phyloP scores from a whole-genome alignment of 495 filamentous ascomycete species.

The Umbilicaria muhlenbergii region DNA sequence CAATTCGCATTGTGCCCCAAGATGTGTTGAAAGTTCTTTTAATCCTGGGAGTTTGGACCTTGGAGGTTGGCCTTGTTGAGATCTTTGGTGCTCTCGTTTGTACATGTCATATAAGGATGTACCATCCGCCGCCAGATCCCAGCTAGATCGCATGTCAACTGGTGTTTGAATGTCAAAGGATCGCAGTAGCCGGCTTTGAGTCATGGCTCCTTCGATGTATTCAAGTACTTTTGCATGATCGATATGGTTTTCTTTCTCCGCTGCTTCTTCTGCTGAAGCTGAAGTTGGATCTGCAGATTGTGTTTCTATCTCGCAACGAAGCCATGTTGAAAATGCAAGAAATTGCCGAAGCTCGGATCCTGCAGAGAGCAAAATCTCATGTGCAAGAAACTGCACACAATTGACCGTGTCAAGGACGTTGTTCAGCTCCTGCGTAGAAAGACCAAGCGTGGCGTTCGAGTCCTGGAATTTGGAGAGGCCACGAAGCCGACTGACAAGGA shows the following conservation, averaged over 20 bases:
- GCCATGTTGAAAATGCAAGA: conserved; percentile 64
- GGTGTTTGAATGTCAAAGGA: conserved; percentile 18
- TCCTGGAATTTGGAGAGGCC: conserved; percentile 72
- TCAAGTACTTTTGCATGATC: conserved; percentile 32
- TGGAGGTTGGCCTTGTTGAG: conserved; percentile 11
- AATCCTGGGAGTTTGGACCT: conserved; percentile 30
- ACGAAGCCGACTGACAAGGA: conserved; percentile 72
- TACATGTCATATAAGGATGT: conserved; percentile 34
- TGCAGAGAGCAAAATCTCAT: conserved; percentile 54
- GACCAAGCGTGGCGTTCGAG: conserved; percentile 46
- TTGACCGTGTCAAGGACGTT: conserved; percentile 52
- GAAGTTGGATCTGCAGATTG: conserved; percentile 29
- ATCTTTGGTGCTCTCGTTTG: conserved; percentile 22
- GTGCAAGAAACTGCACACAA: conserved; percentile 54
- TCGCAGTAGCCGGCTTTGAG: conserved; percentile 27
- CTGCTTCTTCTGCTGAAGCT: conserved; percentile 28
- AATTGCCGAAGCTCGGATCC: conserved; percentile 72
- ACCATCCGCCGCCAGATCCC: conserved; percentile 21
- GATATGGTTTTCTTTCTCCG: conserved; percentile 28
- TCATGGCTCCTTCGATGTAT: conserved; percentile 36
- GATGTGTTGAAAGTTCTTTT: conserved; percentile 32
- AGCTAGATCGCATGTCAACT: background rate
- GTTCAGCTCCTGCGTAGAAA: conserved; percentile 43
- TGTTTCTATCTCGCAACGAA: conserved; percentile 67
- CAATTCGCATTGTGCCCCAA: conserved; percentile 35